Evolutionary conservation across 2,329 filamentous ascomycete species (phyloP), one percentile per base, ranked within the genome.

Genomic region (Epichloe glyceriae): DNA sequence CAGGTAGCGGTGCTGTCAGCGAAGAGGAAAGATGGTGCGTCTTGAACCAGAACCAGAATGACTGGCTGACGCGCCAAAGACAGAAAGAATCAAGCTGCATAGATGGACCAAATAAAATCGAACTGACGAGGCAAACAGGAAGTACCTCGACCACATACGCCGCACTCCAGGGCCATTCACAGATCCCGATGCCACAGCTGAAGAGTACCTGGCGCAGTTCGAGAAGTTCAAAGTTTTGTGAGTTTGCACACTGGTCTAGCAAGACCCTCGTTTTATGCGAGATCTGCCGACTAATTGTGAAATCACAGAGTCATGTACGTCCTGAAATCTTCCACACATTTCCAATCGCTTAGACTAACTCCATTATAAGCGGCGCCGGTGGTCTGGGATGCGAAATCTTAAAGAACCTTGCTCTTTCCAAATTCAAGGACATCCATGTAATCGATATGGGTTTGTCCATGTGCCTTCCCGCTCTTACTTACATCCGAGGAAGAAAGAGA

Each of bases 391-490:
- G 93, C 61, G 93, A 98, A 66, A 95, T 98, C 43, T 73, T 98
- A 49, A 98, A 98, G 73, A 88, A 98, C 62, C 77, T 98, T 35
- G 93, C 93, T 41, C 77, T 98, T 49, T 96, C 91, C 2, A 89
- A 90, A 30, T 98, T 98, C 73, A 94, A 86, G 67, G 82, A 95
- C 62, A 96, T 98, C 58, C 89, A 98, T 72, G 93, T 98, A 53
- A 97, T 98, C 61, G 93, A 98, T 70, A 98, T 98, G 93, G 88
- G 86, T 85, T 69, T 52, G 74, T 64, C n/a, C 22, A 19, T 35
- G 14, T 34, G 30, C 34, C 38, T 20, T 38, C 11, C 34, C 33
- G 4, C 26, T 26, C 19, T 41, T 22, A 2, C n/a, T 34, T 38
- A 14, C 17, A 45, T 10, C n/a, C 30, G 3, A 20, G 10, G 22